Conservation (phyloP, 805 yeast genomes). For the Suhomyces sp. region DNA sequence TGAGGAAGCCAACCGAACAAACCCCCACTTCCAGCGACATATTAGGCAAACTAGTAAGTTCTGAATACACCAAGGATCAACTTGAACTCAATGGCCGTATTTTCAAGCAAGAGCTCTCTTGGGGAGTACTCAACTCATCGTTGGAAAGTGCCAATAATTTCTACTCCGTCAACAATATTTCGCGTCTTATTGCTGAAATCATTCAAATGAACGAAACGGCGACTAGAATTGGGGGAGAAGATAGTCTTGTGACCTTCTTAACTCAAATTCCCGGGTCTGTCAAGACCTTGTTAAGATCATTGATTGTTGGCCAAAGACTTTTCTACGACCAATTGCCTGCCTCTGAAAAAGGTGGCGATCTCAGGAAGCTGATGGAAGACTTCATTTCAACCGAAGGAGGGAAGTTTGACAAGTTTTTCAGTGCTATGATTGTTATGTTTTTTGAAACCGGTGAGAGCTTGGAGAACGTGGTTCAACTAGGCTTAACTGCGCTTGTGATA, state of each 20-base stretch:
- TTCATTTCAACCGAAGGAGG: conserved; percentile 22
- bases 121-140: neutral
- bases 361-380: conserved; percentile 11
- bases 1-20: neutral
- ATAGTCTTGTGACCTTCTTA: conserved; percentile 22
- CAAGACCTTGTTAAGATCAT: conserved; percentile 34
- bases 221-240: conserved; percentile 45
- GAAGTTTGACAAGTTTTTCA: conserved; percentile 31
- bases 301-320: conserved; percentile 38
- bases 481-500: conserved; percentile 27
- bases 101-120: neutral
- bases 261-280: conserved; percentile 25
- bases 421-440: conserved; percentile 37
- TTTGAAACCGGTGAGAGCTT: conserved; percentile 48
- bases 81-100: neutral
- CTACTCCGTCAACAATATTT: conserved; percentile 16
- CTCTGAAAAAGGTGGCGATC: neutral
- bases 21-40: neutral
- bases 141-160: neutral
- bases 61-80: neutral
- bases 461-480: conserved; percentile 30
- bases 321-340: neutral
- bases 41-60: neutral
- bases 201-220: conserved; percentile 59
- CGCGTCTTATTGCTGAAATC: conserved; percentile 42